Conservation (phyloP, 352 stramenopile genomes). For the Globisporangium polare region DNA sequence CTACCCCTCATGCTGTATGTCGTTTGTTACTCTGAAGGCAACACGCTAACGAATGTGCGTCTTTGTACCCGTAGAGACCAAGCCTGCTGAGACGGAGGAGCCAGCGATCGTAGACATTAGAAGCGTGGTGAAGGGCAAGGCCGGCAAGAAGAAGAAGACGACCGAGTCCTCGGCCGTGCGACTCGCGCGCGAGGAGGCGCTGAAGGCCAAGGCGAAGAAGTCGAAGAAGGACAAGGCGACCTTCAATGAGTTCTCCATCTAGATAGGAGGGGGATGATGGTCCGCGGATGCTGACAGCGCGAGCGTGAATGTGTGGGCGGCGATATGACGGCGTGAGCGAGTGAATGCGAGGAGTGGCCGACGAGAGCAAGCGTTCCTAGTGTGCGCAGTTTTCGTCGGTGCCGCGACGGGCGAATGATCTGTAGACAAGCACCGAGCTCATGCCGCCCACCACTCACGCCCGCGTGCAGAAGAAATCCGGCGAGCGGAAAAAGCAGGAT, state of each 20-base stretch:
- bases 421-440: neutral
- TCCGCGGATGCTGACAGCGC: neutral
- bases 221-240: slow-evolving; percentile 72
- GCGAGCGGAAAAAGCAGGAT: neutral
- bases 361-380: neutral
- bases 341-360: neutral
- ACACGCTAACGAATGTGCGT: neutral
- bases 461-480: neutral
- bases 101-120: slow-evolving; percentile 65
- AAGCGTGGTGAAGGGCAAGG: slow-evolving; percentile 66
- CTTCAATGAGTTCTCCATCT: slow-evolving; percentile 85
- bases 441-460: neutral
- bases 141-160: slow-evolving; percentile 58
- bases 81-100: slow-evolving; percentile 21
- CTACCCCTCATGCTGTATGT: neutral
- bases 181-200: slow-evolving; percentile 66
- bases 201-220: slow-evolving; percentile 67
- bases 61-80: slow-evolving; percentile 12
- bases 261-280: slow-evolving; percentile 13
- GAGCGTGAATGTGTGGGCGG: neutral
- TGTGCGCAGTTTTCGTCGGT: neutral
- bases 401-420: neutral
- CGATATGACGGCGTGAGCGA: neutral
- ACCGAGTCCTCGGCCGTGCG: slow-evolving; percentile 53
- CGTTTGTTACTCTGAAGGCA: neutral